Conservation (phyloP, 2,329 filamentous ascomycete genomes). For the Phialophora chinensis region DNA sequence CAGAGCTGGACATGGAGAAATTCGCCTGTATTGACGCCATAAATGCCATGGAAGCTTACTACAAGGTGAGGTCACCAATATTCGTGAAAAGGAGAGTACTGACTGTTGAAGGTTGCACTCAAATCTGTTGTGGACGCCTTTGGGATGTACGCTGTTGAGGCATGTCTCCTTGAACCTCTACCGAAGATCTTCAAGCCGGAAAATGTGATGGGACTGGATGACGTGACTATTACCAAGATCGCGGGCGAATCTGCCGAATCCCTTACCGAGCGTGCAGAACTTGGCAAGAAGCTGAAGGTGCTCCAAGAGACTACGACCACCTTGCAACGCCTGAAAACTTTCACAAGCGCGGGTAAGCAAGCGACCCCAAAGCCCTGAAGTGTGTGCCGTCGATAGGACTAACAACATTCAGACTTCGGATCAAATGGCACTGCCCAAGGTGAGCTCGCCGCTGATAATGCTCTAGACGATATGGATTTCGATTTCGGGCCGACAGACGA, state of each 20-base stretch:
- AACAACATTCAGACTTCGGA: neutral
- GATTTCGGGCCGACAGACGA: neutral
- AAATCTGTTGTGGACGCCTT: slow-evolving; percentile 57
- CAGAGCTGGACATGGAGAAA: slow-evolving; percentile 39
- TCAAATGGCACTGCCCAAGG: neutral
- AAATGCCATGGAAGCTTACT: slow-evolving; percentile 55
- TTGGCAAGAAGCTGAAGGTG: slow-evolving; percentile 41
- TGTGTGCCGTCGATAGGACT: no score
- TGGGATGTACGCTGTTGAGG: slow-evolving; percentile 57
- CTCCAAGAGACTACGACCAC: slow-evolving; percentile 44
- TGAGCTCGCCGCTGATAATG: neutral
- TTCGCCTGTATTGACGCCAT: slow-evolving; percentile 51
- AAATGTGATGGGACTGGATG: slow-evolving; percentile 46
- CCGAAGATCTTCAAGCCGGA: slow-evolving; percentile 51
- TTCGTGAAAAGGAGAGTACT: neutral
- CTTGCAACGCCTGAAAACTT: slow-evolving; percentile 18
- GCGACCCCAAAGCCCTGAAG: no score
- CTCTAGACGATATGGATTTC: neutral
- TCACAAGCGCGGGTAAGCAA: slow-evolving; percentile 3
- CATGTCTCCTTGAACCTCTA: slow-evolving; percentile 54
- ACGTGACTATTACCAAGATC: slow-evolving; percentile 47
- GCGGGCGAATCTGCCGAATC: slow-evolving; percentile 43
- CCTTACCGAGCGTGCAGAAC: slow-evolving; percentile 29
- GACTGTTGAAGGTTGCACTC: slow-evolving; percentile 47
- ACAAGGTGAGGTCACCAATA: slow-evolving; percentile 45